A percentile compares a stretch with the other conserved stretches of the same genome.
phyloP scores from a whole-genome alignment of 148 eudicot species.

The Talinum fruticosum region DNA sequence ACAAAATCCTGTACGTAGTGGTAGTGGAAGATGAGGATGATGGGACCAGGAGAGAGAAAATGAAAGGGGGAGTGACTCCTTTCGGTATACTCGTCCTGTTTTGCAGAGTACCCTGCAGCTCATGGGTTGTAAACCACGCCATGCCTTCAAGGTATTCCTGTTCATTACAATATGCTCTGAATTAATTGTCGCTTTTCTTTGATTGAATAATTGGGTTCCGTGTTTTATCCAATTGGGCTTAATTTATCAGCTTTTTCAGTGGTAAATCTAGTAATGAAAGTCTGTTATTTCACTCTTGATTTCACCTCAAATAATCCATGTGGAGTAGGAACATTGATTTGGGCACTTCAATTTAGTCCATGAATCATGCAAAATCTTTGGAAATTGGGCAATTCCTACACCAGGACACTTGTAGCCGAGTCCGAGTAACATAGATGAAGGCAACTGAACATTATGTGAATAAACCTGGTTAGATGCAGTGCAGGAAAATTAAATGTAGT shows the following conservation, averaged over 20 bases:
- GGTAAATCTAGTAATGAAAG: neutral
- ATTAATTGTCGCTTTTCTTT: neutral
- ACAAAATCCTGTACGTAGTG: slow-evolving; percentile 73
- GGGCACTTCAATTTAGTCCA: neutral
- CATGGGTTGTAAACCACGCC: slow-evolving; percentile 98
- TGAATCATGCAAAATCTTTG: neutral
- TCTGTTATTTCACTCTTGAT: neutral
- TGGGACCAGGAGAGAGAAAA: slow-evolving; percentile 20
- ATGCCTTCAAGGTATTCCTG: slow-evolving; percentile 77
- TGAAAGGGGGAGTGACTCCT: slow-evolving; percentile 42
- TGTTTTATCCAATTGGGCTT: neutral
- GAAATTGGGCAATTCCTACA: too few relatives aligned
- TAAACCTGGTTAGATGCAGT: neutral
- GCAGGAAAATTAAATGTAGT: too few relatives aligned
- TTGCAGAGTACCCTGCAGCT: slow-evolving; percentile 90
- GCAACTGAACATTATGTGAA: neutral
- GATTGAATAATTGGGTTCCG: neutral
- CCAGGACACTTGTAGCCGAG: too few relatives aligned
- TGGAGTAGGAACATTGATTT: neutral
- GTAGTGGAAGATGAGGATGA: slow-evolving; percentile 59
- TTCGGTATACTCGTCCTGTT: slow-evolving; percentile 85
- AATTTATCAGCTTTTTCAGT: neutral
- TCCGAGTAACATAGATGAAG: neutral
- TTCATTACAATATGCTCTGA: neutral
- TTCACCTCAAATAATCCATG: neutral